Percentiles rank a stretch among this genome's conserved stretches.
phyloP scores from a whole-genome alignment of 441 rosid genomes.

The Omphalea diandra region DNA sequence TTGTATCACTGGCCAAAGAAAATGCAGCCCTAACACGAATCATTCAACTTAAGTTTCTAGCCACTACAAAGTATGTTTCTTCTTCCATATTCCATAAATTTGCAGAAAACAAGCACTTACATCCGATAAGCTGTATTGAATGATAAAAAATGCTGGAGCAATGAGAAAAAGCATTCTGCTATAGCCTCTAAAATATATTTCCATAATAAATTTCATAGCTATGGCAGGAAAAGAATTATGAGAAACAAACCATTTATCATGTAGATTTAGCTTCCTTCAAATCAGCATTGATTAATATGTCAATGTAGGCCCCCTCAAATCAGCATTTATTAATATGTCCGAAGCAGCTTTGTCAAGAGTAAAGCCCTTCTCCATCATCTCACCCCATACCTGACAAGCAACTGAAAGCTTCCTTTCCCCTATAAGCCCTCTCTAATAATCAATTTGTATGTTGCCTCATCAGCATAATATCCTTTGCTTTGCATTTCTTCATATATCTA shows the following conservation, averaged over 20 bases:
- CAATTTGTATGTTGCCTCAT: constrained; percentile 77
- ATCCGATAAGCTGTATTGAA: not conserved
- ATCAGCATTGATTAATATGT: constrained; percentile 53
- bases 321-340: too few relatives aligned
- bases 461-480: constrained; percentile 59
- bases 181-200: not conserved
- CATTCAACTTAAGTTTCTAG: not conserved
- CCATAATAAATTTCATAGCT: constrained; percentile 1
- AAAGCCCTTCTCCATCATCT: constrained; percentile 97
- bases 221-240: not conserved
- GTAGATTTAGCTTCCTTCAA: constrained; percentile 30
- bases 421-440: constrained; percentile 72
- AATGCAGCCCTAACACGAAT: not conserved
- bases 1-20: not conserved
- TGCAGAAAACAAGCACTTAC: not conserved
- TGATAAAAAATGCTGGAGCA: not conserved
- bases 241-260: constrained; percentile 34
- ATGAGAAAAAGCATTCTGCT: not conserved
- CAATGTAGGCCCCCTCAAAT: too few relatives aligned
- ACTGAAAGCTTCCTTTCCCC: constrained; percentile 50
- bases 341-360: constrained; percentile 79
- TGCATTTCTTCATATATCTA: constrained; percentile 71
- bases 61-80: not conserved
- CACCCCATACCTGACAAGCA: constrained; percentile 89
- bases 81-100: not conserved